These are phyloP conservation scores for Xylariales sp. DNA, from an alignment of 2,329 filamentous ascomycete genomes.

Conservation along the genomic window DNA sequence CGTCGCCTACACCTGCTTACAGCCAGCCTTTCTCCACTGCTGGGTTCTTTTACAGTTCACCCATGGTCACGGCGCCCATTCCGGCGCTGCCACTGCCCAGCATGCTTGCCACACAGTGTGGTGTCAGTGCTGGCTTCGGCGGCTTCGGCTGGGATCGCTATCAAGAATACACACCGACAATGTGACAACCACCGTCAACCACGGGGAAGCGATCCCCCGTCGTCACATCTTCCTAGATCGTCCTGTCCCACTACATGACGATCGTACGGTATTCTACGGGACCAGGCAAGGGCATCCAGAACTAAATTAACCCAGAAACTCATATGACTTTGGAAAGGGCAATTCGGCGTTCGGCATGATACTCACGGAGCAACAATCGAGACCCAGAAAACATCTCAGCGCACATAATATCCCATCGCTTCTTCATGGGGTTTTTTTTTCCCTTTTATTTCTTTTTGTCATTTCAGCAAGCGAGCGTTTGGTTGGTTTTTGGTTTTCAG, in stretches of 20 bases:
- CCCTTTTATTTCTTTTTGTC: conserved; percentile 22
- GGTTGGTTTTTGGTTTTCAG: conserved; percentile 17
- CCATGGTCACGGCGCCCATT: conserved; percentile 69
- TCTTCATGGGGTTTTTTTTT: too few relatives aligned
- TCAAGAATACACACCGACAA: conserved; percentile 80
- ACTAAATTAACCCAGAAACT: conserved; percentile 17
- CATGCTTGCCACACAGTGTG: conserved; percentile 81
- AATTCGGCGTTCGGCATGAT: conserved; percentile 30
- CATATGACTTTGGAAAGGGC: conserved; percentile 17
- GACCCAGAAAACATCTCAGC: conserved; percentile 15
- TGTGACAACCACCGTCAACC: conserved; percentile 65
- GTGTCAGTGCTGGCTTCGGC: conserved; percentile 69
- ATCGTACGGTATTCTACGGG: too few relatives aligned
- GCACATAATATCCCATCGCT: conserved; percentile 17
- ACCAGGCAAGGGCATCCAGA: too few relatives aligned
- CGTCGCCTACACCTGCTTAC: conserved; percentile 76
- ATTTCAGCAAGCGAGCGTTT: conserved; percentile 37
- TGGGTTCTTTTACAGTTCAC: conserved; percentile 74
- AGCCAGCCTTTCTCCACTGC: conserved; percentile 73
- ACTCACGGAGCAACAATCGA: conserved; percentile 25
- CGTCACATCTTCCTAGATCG: conserved; percentile 37
- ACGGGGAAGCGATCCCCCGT: conserved; percentile 41
- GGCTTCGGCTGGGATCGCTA: conserved; percentile 84
- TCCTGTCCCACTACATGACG: too few relatives aligned
- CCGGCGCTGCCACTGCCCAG: conserved; percentile 78